Evolutionary conservation across 1,284 basidiomycete species (phyloP), one percentile per base, ranked within the genome.

Genomic region (Cutaneotrichosporon spelunceum): DNA sequence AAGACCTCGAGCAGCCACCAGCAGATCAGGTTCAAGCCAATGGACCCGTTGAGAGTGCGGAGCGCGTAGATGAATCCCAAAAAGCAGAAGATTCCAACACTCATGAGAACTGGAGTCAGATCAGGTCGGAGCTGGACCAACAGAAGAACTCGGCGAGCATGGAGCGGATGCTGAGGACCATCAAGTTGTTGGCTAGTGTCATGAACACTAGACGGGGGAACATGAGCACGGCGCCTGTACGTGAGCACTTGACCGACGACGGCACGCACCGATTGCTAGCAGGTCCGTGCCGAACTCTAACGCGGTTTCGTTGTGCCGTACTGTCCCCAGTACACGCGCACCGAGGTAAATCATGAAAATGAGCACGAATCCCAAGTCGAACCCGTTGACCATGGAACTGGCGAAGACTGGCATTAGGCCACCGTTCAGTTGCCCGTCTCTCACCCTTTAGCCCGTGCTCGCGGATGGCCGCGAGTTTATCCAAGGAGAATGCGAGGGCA

Each of bases 391-490:
- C 11, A 78, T 65, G 16, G 70, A 73, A 62, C 75, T 77, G 34
- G 73, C 72, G 57, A 72, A 67, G 21, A 80, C 72, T 80, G 66
- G 30, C n/a, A 11, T 69, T 27, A 60, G 57, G 13, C 2, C n/a
- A 4, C 13, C 44, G 13, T 48, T 3, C 14, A 14, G n/a, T 24
- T 10, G 5, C 2, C 33, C 16, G 16, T 56, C 72, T 56, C 72
- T 50, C 49, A 77, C 78, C 78, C 84, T 85, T 87, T 57, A 95
- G 85, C 1, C 93, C 93, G 72, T 93, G 93, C 75, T 96, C 93
- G 73, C 95, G 90, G 85, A 95, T 90, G 3, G 92, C 88, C 10
- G 93, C 93, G 14, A 93, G 81, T 74, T 94, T 95, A 75, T 97
- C 93, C 5, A 97, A 81, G 0, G 89, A 86, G 75, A 96, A 96